Evolutionary conservation across 1,284 basidiomycete species (phyloP), one percentile per base, ranked within the genome.

Genomic region (Trametes versicolor): DNA sequence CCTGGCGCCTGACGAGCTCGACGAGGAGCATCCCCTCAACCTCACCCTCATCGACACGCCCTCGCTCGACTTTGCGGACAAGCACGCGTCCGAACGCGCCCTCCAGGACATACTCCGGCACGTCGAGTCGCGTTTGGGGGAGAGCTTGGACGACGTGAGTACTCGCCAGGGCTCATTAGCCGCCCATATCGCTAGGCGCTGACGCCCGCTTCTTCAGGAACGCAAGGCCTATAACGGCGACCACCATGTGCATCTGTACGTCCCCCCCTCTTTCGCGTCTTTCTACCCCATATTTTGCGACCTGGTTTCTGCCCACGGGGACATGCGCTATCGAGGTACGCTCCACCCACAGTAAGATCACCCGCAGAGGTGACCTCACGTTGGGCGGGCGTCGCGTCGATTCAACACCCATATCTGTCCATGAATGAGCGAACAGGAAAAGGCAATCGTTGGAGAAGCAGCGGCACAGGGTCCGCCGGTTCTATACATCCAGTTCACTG

Each of bases 41-140:
- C 87, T 94, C 73, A 87, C 87, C 51, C 85, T 94, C 71, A 82
- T 93, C 75, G 92, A 94, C 79, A 92, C 92, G 1, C 91, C 91
- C 54, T 89, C 91, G 12, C 76, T 94, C 58, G 88, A 92, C 80
- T 87, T 87, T 72, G 76, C 79, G 64, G 89, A 91, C 74, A 86
- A 90, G 53, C 72, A 79, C 51, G 79, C 83, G 59, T 80, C 86
- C 51, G 89, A 91, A 70, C 81, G 87, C 64, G 74, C 84, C 23
- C 78, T 92, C 25, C 74, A 80, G 68, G 91, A 92, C 67, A 90
- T 87, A 61, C 79, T 90, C 67, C 81, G 87, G 65, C 85, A 87
- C 72, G 83, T 92, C 71, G 91, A 92, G 74, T 72, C 84, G 65
- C 81, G 89, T 66, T 87, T 92, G 72, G 82, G 81, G 10, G 90